Base-by-base conservation (phyloP, 495 filamentous ascomycete species). In the Sordaria brevicollis region DNA sequence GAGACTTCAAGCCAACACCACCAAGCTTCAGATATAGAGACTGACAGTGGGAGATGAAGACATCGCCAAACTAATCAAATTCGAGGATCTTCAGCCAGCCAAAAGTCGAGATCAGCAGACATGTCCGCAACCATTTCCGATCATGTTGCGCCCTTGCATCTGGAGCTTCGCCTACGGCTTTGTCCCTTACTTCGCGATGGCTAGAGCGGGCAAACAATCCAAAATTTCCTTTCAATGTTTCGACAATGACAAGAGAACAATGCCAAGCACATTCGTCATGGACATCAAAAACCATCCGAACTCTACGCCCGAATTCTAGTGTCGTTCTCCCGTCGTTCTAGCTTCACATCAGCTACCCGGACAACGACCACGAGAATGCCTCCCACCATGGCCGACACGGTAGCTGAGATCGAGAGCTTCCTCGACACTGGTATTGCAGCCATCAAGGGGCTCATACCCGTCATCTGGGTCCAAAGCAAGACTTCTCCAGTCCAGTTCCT, bases 401-500 rank as follows among this genome's bases (percentile, higher is more conserved):
- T 65, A 62, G 39, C 19, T 34, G 19, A 31, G 35, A 33, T 41
- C 19, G 70, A 74, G 19, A 38, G 69, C 25, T n/a, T 74, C 9
- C 38, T 77, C 43, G 39, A 71, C 17, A 65, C 35, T 3, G 67
- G 66, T 4, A 73, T 75, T 62, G 21, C 70, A 2, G 71, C 71
- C 2, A 34, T 77, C 54, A 76, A 71, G 65, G 38, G 73, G 8
- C 33, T 76, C 29, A 72, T 73, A 4, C 68, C 73, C 35, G 65
- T 74, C 35, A 54, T 77, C 1, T 77, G 75, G 75, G 65, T 74
- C 11, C 72, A 70, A 15, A 76, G 71, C 71, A 73, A 70, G 15
- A 66, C 54, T 0, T 73, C 75, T 0, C 72, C 74, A 0, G 15
- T 68, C 11, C 67, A 76, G 29, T 76, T 77, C 33, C 66, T 76